Evolutionary conservation across 495 filamentous ascomycete species (phyloP), one percentile per base, ranked within the genome.

Genomic region (Daldinia bambusicola): DNA sequence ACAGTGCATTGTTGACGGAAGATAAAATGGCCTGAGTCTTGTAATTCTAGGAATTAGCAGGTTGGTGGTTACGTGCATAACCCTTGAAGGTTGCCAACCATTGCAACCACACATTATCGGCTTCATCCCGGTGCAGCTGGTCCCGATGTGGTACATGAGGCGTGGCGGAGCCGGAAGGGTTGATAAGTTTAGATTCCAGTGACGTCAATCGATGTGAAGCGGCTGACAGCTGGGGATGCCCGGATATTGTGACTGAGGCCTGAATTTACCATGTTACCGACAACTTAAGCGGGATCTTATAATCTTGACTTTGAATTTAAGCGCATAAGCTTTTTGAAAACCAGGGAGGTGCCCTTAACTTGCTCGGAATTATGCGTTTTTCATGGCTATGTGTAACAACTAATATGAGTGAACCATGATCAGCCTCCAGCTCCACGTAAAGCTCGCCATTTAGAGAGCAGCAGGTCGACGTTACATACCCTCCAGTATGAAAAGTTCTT

Each of bases 201-300:
- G 50, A 53, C 26, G 50, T 22, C 31, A 57, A 38, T 38, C 16
- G 10, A 38, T 22, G 32, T 26, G 34, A 57, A 18, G 36, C 63
- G 34, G 63, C 48, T 61, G 55, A 50, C 16, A 50, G 38, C 67
- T 70, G 67, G 67, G 67, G 67, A 65, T 65, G 31, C 45, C 67
- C 67, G 55, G 55, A 60, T 41, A 20, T 26, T 60, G 45, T 45
- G 63, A 31, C 12, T 32, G 31, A 57, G n/a, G n/a, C 34, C 59
- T 30, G 18, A 36, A 59, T 52, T 36, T 36, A 36, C 34, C 34
- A 36, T 36, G 6, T 6, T 31, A 66, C 63, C 43, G 45, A 51
- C 6, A 65, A 53, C 16, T 58, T 45, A 37, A 41, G 62, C 16
- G 57, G 20, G 26, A 31, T 31, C 20, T 37, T 52, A 12, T 43